phyloP scores from a whole-genome alignment of 441 rosid genomes.

The Viola pubescens region DNA sequence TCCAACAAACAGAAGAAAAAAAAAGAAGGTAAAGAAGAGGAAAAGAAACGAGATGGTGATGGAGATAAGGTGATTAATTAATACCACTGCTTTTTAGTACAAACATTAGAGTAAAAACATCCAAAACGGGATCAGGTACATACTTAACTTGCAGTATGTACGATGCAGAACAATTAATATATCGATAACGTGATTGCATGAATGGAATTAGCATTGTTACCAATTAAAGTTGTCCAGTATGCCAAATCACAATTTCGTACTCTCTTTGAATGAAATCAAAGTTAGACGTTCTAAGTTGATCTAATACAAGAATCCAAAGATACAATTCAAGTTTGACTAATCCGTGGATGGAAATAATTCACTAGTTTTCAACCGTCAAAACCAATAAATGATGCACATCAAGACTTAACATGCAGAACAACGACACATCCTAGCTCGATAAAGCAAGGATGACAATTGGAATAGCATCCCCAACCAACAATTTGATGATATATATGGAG shows the following conservation, averaged over 20 bases:
- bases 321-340: background rate
- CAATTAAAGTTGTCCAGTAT: background rate
- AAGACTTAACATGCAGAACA: background rate
- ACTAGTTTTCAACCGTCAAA: background rate
- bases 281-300: no score
- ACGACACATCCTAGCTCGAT: background rate
- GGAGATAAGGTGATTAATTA: no score
- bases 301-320: background rate
- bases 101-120: no score
- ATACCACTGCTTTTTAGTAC: no score
- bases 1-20: no score
- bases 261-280: no score
- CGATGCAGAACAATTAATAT: background rate
- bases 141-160: background rate
- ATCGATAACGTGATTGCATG: background rate
- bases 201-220: background rate
- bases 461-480: no score
- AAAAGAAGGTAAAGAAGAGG: no score
- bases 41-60: no score
- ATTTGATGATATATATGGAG: no score
- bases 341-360: background rate
- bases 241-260: no score
- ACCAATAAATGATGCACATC: background rate
- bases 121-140: slow-evolving; percentile 9
- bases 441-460: background rate